Evolutionary conservation across 1,284 basidiomycete species (phyloP).

Genomic region (Trichosporon sp.): DNA sequence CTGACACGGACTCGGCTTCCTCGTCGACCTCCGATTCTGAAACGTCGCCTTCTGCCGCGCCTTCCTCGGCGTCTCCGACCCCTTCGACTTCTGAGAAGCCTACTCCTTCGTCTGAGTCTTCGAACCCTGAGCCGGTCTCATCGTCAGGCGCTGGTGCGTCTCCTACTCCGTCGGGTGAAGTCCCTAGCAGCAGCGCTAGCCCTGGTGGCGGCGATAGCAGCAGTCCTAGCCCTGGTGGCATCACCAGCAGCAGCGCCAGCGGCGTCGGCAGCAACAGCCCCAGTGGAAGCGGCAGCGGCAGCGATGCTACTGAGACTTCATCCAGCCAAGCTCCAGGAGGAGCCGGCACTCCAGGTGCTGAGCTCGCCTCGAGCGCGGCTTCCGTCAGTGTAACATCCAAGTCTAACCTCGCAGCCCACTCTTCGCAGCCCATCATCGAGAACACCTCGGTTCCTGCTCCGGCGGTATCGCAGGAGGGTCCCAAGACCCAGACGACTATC

Average conservation of each 20-base stretch:
- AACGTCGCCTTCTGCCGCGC: background rate
- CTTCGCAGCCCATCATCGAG: background rate
- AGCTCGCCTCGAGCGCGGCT: background rate
- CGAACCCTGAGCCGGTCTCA: background rate
- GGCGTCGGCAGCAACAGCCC: background rate
- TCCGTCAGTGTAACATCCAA: background rate
- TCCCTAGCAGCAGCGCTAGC: background rate
- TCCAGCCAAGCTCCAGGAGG: background rate
- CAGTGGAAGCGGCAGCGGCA: background rate
- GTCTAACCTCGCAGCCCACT: slow-evolving; percentile 8
- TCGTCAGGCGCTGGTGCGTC: slow-evolving; percentile 16
- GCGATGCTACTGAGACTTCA: background rate
- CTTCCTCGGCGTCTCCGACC: background rate
- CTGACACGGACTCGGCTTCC: background rate
- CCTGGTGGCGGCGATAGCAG: background rate
- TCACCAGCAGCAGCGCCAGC: too few species aligned
- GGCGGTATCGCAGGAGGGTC: background rate
- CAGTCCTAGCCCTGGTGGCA: too few species aligned
- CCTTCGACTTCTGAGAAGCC: background rate
- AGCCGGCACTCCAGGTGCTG: background rate
- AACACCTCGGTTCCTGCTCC: background rate
- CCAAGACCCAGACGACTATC: background rate
- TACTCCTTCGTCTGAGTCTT: background rate
- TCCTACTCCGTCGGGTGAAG: slow-evolving; percentile 3
- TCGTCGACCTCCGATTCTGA: background rate